Conservation (phyloP, 371 early-diverging fungal genomes). For the Syncephalastrum contaminatum region DNA sequence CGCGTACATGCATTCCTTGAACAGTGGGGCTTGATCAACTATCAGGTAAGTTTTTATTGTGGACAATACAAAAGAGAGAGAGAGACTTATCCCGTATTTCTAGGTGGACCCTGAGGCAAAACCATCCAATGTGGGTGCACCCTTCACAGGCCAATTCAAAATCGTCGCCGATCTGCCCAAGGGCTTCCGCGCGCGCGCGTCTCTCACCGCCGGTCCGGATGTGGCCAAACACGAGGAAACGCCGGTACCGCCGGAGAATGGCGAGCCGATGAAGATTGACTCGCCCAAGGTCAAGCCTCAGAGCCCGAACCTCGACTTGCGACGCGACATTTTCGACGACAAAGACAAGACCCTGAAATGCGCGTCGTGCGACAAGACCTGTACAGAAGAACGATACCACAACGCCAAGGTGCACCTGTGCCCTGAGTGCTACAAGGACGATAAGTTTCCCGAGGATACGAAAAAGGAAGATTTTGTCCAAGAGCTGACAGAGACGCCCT, state of each 20-base stretch:
- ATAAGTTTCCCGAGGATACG: slow-evolving; percentile 81
- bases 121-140: slow-evolving; percentile 58
- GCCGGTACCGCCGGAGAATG: too few relatives aligned
- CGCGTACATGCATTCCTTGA: slow-evolving; percentile 97
- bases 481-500: slow-evolving; percentile 31
- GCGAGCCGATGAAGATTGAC: too few relatives aligned
- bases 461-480: slow-evolving; percentile 80
- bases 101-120: slow-evolving; percentile 88
- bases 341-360: slow-evolving; percentile 44
- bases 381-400: slow-evolving; percentile 68
- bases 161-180: slow-evolving; percentile 18
- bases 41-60: slow-evolving; percentile 69
- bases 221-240: not conserved
- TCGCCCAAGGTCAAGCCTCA: slow-evolving; percentile 1
- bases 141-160: slow-evolving; percentile 23
- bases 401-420: slow-evolving; percentile 72
- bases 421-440: slow-evolving; percentile 77
- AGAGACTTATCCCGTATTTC: slow-evolving; percentile 32
- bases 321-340: slow-evolving; percentile 42
- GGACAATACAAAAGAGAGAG: slow-evolving; percentile 64
- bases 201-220: not conserved
- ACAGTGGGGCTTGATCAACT: slow-evolving; percentile 99
- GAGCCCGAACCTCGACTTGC: slow-evolving; percentile 37
- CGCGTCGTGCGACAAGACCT: slow-evolving; percentile 81
- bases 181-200: not conserved